Evolutionary conservation across 768 basidiomycete species (phyloP), one percentile per base, ranked within the genome.

Genomic region (Phanerodontia chrysosporium): DNA sequence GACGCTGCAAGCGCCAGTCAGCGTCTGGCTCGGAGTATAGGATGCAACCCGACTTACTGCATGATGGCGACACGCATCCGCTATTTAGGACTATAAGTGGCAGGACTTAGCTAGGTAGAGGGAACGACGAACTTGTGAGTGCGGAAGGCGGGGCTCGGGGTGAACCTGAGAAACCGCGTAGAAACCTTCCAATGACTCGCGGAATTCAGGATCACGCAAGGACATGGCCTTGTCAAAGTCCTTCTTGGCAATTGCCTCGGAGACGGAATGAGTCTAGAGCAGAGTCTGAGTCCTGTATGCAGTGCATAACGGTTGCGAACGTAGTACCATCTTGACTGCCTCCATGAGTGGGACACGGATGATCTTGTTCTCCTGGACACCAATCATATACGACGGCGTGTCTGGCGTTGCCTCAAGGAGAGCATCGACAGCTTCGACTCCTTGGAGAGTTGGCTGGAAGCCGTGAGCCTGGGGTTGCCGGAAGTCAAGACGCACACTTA

Each of bases 341-440:
- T 98, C 91, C 80, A 97, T 82, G 45, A 99, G 76, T 14, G 94
- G 93, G 9, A 95, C 87, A 27, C 93, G 84, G 8, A 82, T 94
- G 64, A 99, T 92, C 76, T 96, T 96, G 77, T 97, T 98, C 75
- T 98, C 95, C 62, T 84, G 83, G 39, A 97, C 80, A 24, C 97
- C 95, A 67, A 99, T 98, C 89, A 99, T 96, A 70, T 95, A 98
- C 0, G 94, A 96, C 4, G 96, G 96, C 0, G 90, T 93, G 21
- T 89, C 84, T 4, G 95, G 93, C 0, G 84, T 90, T 0, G 96
- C 83, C 65, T 89, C 85, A 6, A 98, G 77, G 27, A 98, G 78
- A 1, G 92, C 90, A 54, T 94, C 83, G 51, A 98, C 90, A 1
- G 97, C 96, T 68, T 97, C 91, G 29, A 94, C 82, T 54, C 94